Evolutionary conservation across 306 rosid genomes (phyloP), one percentile per base, ranked within the genome.

Genomic region (Morella rubra): DNA sequence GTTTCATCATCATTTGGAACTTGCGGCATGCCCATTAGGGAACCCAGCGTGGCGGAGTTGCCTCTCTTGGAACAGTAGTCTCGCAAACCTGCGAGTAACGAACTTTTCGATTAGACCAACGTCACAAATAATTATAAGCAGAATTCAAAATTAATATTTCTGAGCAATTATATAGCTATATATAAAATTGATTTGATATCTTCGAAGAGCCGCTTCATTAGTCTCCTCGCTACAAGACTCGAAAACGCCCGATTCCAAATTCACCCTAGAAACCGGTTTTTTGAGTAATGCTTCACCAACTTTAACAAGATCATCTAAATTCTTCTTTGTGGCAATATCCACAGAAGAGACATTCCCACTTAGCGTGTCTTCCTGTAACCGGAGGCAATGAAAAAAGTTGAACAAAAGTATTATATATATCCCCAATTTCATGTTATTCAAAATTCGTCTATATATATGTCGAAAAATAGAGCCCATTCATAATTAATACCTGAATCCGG

Each of bases 321-420:
- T 88, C 78, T 85, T 51, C 41, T 81, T 58, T 5, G 91, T 90
- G 32, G 93, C 86, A 16, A 88, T 46, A 61, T 90, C 96, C 7
- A 90, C 79, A 0, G 96, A 90, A 64, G 88, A 18, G 5, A 76
- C 51, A 5, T 75, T 58, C 20, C 85, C 88, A 15, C 20, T 79
- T 69, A 88, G 37, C 4, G 83, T 81, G 69, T 90, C 96, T 24
- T 88, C 96, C 90, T 88, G 75, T 46, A 54, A 22, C 47, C 45
- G 8, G 52, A 37, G 56, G 14, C 15, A 22, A n/a, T 49, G 52
- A 11, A 49, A 49, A n/a, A 49, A 49, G 20, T 4, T n/a, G 11
- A 22, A 47, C 0, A 27, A 27, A 27, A 27, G 32, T 27, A 1
- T 11, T 12, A 49, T 49, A 4, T 16, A 46, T 41, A 50, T 44